Evolutionary conservation across 179 eudicot species (phyloP).

Genomic region (Beta lomatogona): DNA sequence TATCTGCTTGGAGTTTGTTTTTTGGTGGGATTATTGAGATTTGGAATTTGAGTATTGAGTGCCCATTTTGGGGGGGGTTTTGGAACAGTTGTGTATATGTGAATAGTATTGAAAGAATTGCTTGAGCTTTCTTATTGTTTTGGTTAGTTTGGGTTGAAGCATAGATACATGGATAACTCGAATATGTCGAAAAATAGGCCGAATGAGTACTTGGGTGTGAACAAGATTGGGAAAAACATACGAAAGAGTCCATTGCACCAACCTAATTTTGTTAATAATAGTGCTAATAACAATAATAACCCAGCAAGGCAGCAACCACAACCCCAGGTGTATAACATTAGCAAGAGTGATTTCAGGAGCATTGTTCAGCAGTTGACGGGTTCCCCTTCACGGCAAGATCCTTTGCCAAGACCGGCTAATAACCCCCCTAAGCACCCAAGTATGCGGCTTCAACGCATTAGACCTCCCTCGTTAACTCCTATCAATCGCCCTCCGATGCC

Average conservation of each 20-base stretch:
- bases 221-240: slow-evolving; percentile 87
- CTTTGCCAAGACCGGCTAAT: slow-evolving; percentile 64
- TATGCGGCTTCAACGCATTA: slow-evolving; percentile 66
- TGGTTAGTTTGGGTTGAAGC: slow-evolving; percentile 17
- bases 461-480: slow-evolving; percentile 78
- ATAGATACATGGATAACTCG: slow-evolving; percentile 34
- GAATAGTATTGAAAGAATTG: background rate
- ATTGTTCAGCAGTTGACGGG: slow-evolving; percentile 92
- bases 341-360: slow-evolving; percentile 87
- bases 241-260: slow-evolving; percentile 80
- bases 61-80: background rate
- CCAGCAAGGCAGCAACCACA: slow-evolving; percentile 69
- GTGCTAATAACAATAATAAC: slow-evolving; percentile 20
- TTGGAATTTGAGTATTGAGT: slow-evolving; percentile 13
- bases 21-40: slow-evolving; percentile 19
- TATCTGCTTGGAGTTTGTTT: slow-evolving; percentile 8
- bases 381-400: slow-evolving; percentile 60
- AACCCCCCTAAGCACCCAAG: slow-evolving; percentile 73
- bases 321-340: slow-evolving; percentile 90
- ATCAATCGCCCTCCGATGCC: slow-evolving; percentile 53
- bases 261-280: slow-evolving; percentile 42
- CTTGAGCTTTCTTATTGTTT: slow-evolving; percentile 7
- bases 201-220: slow-evolving; percentile 80
- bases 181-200: slow-evolving; percentile 45
- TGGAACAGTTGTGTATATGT: slow-evolving; percentile 25